Conservation (phyloP, 2,329 filamentous ascomycete genomes). For the Aureobasidium sp. region DNA sequence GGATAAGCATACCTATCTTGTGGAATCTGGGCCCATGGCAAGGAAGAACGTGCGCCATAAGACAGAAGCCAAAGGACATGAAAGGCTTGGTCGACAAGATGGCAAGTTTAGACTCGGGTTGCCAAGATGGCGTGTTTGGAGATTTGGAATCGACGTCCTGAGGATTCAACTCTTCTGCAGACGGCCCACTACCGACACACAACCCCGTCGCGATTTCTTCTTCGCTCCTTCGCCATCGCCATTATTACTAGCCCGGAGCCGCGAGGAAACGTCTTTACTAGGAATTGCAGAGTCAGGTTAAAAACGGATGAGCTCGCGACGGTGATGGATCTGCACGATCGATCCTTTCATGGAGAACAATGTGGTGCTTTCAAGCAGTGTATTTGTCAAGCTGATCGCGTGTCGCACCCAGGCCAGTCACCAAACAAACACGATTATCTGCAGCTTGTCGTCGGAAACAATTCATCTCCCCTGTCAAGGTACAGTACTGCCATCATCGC, state of each 20-base stretch:
- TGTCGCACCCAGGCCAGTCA: not conserved
- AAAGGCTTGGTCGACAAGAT: not conserved
- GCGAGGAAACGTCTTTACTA: not conserved
- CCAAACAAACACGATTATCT: not conserved
- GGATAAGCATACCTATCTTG: not conserved
- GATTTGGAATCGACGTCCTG: slow-evolving; percentile 2
- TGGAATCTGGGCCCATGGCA: not conserved
- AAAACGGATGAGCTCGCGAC: not conserved
- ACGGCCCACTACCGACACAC: not conserved
- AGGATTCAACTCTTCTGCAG: not conserved
- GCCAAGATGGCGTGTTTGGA: not conserved
- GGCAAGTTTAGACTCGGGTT: slow-evolving; percentile 8
- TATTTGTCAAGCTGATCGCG: slow-evolving; percentile 2
- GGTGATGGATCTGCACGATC: slow-evolving; percentile 1
- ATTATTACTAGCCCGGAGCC: not conserved
- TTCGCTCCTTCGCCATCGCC: not conserved
- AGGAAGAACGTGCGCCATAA: slow-evolving; percentile 4
- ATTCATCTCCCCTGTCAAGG: not conserved
- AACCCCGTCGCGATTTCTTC: not conserved
- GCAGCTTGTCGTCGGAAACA: not conserved
- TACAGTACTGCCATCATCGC: not conserved
- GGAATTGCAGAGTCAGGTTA: not conserved
- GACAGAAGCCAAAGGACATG: not conserved
- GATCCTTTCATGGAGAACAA: not conserved
- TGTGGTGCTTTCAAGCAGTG: not conserved